phyloP scores from a whole-genome alignment of 345 rosid species.

The Citrus cavaleriei region DNA sequence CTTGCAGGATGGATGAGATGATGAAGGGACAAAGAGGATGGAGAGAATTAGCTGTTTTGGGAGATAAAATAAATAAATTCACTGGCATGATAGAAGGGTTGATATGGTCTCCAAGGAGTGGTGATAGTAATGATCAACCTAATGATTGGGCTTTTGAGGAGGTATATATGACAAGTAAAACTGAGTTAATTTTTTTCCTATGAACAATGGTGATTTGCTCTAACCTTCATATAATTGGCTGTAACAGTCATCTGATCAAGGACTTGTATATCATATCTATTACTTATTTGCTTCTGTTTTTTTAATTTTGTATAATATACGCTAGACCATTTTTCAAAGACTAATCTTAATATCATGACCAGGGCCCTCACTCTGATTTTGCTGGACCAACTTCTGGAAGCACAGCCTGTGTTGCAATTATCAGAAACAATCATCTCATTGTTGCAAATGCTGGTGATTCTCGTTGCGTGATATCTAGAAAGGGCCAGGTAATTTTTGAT shows the following conservation, averaged over 20 bases:
- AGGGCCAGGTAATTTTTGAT: slow-evolving; percentile 67
- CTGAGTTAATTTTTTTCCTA: not conserved
- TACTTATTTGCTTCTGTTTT: not conserved
- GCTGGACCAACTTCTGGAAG: slow-evolving; percentile 86
- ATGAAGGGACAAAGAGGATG: slow-evolving; percentile 97
- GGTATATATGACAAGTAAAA: slow-evolving; percentile 31
- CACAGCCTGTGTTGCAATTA: slow-evolving; percentile 83
- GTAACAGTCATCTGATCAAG: not conserved
- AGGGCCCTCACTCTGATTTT: slow-evolving; percentile 98
- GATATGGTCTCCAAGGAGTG: slow-evolving; percentile 85
- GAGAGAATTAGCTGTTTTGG: slow-evolving; percentile 85
- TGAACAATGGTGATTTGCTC: not conserved
- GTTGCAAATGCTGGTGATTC: slow-evolving; percentile 98
- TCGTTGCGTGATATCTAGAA: slow-evolving; percentile 88
- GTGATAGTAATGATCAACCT: slow-evolving; percentile 38
- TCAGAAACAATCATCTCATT: slow-evolving; percentile 66
- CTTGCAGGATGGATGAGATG: slow-evolving; percentile 91
- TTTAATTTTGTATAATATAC: not conserved
- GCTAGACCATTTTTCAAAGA: not conserved
- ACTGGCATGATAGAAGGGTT: slow-evolving; percentile 89
- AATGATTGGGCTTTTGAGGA: slow-evolving; percentile 73
- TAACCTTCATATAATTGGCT: not conserved
- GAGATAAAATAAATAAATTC: slow-evolving; percentile 83
- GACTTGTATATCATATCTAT: not conserved
- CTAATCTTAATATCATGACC: slow-evolving; percentile 6